A percentile compares a stretch with the other conserved stretches of the same genome.
phyloP scores from a whole-genome alignment of 2,329 filamentous ascomycete species.

The Neobulgaria alba region DNA sequence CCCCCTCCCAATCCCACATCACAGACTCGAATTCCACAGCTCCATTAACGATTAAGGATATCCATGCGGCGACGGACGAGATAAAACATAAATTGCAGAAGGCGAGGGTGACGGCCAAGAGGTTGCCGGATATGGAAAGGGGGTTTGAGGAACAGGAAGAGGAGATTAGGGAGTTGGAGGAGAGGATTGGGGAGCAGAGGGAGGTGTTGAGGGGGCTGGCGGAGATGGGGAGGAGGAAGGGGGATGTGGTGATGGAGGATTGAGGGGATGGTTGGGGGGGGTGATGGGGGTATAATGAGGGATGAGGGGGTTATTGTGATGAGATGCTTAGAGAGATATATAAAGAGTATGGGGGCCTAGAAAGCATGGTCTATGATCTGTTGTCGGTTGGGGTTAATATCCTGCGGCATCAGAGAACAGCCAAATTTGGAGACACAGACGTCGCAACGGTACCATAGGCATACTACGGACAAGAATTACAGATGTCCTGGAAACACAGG shows the following conservation, averaged over 20 bases:
- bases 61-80: slow-evolving; percentile 67
- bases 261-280: slow-evolving; percentile 12
- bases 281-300: too few species aligned
- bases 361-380: too few species aligned
- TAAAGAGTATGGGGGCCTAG: too few species aligned
- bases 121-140: slow-evolving; percentile 62
- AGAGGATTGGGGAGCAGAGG: slow-evolving; percentile 53
- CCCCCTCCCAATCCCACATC: slow-evolving; percentile 33
- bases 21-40: slow-evolving; percentile 24
- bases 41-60: slow-evolving; percentile 51
- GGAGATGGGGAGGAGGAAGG: slow-evolving; percentile 34
- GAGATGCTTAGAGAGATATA: too few species aligned
- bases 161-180: slow-evolving; percentile 61
- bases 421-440: too few species aligned
- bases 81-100: slow-evolving; percentile 79
- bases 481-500: too few species aligned
- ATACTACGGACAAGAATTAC: too few species aligned
- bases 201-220: slow-evolving; percentile 46
- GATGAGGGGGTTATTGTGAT: too few species aligned
- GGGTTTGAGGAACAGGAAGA: slow-evolving; percentile 59
- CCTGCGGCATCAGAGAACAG: too few species aligned
- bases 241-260: slow-evolving; percentile 33
- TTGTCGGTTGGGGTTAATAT: too few species aligned
- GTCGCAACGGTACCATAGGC: too few species aligned
- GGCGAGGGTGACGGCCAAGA: slow-evolving; percentile 57